Conservation (phyloP, 2,329 filamentous ascomycete species). For the Penicillium sp. region DNA sequence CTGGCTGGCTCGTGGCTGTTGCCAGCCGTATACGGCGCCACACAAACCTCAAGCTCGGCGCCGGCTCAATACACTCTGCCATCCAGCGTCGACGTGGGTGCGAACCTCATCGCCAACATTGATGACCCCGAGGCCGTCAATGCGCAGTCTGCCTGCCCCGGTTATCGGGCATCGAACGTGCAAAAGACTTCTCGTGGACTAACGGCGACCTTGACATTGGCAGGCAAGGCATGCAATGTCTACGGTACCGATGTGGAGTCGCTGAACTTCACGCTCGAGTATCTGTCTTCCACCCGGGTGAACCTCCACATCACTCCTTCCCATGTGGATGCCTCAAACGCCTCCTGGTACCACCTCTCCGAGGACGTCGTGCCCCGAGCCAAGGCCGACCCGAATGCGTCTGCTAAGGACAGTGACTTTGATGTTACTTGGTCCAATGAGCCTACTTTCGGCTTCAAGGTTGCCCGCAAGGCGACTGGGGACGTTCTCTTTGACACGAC, state of each 20-base stretch:
- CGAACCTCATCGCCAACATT: slow-evolving; percentile 62
- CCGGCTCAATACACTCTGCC: slow-evolving; percentile 50
- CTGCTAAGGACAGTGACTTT: slow-evolving; percentile 45
- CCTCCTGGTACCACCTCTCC: slow-evolving; percentile 67
- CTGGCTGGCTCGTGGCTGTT: slow-evolving; percentile 29
- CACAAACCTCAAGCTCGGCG: slow-evolving; percentile 19
- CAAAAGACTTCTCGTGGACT: slow-evolving; percentile 50
- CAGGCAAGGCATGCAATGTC: slow-evolving; percentile 64
- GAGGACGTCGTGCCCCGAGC: slow-evolving; percentile 64
- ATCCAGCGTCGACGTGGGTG: slow-evolving; percentile 48
- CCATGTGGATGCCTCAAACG: slow-evolving; percentile 61
- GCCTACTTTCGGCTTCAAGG: slow-evolving; percentile 59
- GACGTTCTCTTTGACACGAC: slow-evolving; percentile 70
- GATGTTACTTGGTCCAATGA: slow-evolving; percentile 59
- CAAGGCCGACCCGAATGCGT: slow-evolving; percentile 44
- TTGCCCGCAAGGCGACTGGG: slow-evolving; percentile 59
- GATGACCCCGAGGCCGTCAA: slow-evolving; percentile 64
- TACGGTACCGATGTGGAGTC: slow-evolving; percentile 74
- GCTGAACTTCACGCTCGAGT: slow-evolving; percentile 68
- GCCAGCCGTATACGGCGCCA: slow-evolving; percentile 25
- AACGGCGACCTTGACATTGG: slow-evolving; percentile 54
- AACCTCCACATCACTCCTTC: slow-evolving; percentile 71
- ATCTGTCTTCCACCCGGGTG: slow-evolving; percentile 65
- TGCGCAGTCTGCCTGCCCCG: slow-evolving; percentile 64
- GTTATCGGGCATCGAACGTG: slow-evolving; percentile 58